Percentiles rank a stretch among this genome's conserved stretches.
phyloP scores from a whole-genome alignment of 1,139 yeast species.

The Blastobotrys raffinosifermentans region DNA sequence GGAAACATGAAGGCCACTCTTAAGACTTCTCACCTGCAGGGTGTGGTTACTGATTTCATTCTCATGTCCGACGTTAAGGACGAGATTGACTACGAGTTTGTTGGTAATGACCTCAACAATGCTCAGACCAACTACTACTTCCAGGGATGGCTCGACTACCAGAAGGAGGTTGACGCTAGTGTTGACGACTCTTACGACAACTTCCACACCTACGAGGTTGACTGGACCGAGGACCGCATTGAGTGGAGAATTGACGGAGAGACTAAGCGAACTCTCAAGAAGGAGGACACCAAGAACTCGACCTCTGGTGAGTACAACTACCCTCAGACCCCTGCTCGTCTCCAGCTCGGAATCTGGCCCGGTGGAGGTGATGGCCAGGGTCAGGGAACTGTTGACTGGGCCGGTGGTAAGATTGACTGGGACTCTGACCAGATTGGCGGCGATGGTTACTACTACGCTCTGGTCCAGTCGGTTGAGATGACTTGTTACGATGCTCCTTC shows the following conservation, averaged over 20 bases:
- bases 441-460: constrained; percentile 74
- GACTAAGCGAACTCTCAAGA: constrained; percentile 60
- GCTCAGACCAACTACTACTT: constrained; percentile 79
- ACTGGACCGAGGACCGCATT: constrained; percentile 73
- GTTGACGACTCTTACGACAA: constrained; percentile 48
- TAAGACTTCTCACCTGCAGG: constrained; percentile 68
- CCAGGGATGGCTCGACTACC: constrained; percentile 65
- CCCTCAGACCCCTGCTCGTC: constrained; percentile 88
- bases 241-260: constrained; percentile 74
- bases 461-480: constrained; percentile 53
- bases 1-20: constrained; percentile 69
- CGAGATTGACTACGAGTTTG: constrained; percentile 84
- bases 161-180: constrained; percentile 49
- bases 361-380: constrained; percentile 67
- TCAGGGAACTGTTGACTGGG: constrained; percentile 85
- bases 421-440: constrained; percentile 63
- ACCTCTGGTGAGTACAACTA: constrained; percentile 53
- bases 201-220: constrained; percentile 73
- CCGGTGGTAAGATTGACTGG: constrained; percentile 90
- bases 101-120: constrained; percentile 62
- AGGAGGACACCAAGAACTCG: constrained; percentile 59
- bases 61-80: constrained; percentile 82
- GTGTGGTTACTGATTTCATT: constrained; percentile 82
- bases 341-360: constrained; percentile 90
- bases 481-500: constrained; percentile 69